Evolutionary conservation across 2,329 filamentous ascomycete genomes (phyloP).

Genomic region (Alternaria arbusti): DNA sequence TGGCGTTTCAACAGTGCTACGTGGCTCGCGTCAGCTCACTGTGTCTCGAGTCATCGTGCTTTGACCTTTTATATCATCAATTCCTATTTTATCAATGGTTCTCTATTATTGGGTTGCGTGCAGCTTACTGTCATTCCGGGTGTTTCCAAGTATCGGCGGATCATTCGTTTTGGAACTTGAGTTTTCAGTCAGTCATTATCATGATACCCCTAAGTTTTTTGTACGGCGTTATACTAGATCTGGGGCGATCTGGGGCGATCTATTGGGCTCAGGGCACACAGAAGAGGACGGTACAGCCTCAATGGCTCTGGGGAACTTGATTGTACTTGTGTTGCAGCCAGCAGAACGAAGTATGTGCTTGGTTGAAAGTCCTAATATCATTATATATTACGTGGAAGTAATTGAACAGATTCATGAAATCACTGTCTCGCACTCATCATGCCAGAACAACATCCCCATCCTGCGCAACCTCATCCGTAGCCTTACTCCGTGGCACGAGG

Average conservation of each 20-base stretch:
- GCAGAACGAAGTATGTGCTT: neutral
- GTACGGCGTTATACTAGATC: neutral
- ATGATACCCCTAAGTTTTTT: neutral
- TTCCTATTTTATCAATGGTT: neutral
- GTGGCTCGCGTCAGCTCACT: neutral
- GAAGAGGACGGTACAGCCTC: neutral
- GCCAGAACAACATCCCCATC: constrained; percentile 15
- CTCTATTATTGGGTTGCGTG: neutral
- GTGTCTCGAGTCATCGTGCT: neutral
- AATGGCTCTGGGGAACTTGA: neutral
- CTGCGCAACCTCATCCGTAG: constrained; percentile 5
- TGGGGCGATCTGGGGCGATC: neutral
- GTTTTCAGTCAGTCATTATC: neutral
- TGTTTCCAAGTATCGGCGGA: neutral
- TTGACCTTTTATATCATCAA: neutral
- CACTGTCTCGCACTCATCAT: neutral
- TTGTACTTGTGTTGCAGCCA: neutral
- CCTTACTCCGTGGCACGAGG: constrained; percentile 37
- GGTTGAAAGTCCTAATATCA: neutral
- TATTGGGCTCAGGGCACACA: neutral
- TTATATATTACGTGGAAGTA: neutral
- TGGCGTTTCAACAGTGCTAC: constrained; percentile 1
- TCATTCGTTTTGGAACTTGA: neutral
- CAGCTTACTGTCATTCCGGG: neutral
- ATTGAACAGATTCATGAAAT: neutral